A percentile compares a stretch with the other conserved stretches of the same genome.
Conservation (phyloP, 495 filamentous ascomycete genomes). For the Polyplosphaeria fusca region DNA sequence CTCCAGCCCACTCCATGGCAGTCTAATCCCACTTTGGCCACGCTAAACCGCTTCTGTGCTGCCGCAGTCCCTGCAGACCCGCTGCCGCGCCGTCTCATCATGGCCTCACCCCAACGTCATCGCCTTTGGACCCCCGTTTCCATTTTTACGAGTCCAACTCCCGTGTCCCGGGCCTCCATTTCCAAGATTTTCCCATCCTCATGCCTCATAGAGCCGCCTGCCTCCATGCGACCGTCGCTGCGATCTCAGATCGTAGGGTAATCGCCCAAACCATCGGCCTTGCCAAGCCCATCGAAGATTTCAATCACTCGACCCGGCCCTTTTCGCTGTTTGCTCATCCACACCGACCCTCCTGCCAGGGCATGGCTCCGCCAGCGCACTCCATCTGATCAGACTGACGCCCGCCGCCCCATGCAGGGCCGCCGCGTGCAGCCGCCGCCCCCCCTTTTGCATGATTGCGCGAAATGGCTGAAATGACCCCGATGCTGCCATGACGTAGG, state of each 20-base stretch:
- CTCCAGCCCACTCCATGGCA: too few relatives aligned
- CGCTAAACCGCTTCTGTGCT: too few relatives aligned
- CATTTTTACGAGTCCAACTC: neutral
- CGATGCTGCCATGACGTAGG: neutral
- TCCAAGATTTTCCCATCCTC: neutral
- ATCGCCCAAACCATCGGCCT: neutral
- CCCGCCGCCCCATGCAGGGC: slow-evolving; percentile 1
- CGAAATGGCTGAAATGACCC: neutral
- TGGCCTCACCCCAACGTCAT: too few relatives aligned
- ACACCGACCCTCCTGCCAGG: neutral
- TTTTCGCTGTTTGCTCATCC: neutral
- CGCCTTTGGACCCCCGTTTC: neutral
- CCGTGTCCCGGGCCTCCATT: neutral
- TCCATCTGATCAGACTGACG: neutral
- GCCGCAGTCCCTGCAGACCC: too few relatives aligned
- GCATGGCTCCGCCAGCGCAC: neutral
- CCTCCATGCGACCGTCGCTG: neutral
- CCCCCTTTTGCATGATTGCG: neutral
- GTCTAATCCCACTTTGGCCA: too few relatives aligned
- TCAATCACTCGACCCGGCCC: neutral
- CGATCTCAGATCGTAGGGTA: slow-evolving; percentile 1
- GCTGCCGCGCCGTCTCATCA: too few relatives aligned
- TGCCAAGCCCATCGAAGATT: neutral
- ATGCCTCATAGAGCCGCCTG: neutral
- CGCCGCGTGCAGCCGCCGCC: neutral